Evolutionary conservation across 2,329 filamentous ascomycete genomes (phyloP).

Genomic region (Microsporum canis): DNA sequence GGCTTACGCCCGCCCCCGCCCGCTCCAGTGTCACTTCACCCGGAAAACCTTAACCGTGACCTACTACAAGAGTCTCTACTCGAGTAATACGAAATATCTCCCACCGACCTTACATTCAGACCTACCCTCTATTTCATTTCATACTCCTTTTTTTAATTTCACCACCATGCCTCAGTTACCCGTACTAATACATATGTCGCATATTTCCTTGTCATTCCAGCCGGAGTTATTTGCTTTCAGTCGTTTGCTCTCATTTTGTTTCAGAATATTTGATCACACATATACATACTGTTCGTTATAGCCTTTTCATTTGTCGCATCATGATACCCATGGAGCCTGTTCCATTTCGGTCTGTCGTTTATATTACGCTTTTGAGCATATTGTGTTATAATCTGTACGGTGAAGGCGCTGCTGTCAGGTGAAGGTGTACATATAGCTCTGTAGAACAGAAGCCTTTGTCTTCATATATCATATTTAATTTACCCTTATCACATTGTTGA

Average conservation of each 20-base stretch:
- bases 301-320: background rate
- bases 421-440: background rate
- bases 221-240: background rate
- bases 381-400: background rate
- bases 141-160: background rate
- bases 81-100: background rate
- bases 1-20: slow-evolving; percentile 53
- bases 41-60: slow-evolving; percentile 48
- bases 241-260: background rate
- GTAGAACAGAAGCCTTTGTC: background rate
- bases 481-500: background rate
- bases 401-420: background rate
- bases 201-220: background rate
- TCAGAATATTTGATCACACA: background rate
- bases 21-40: slow-evolving; percentile 46
- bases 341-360: background rate
- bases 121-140: background rate
- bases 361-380: background rate
- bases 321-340: slow-evolving; percentile 2
- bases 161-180: no score
- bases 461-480: background rate
- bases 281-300: background rate
- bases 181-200: background rate
- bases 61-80: slow-evolving; percentile 49
- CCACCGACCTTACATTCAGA: background rate